Percentiles rank a stretch among this genome's conserved stretches.
These are phyloP conservation scores for Primulina eburnea DNA, from an alignment of 257 asterid species.

Conservation along the genomic window DNA sequence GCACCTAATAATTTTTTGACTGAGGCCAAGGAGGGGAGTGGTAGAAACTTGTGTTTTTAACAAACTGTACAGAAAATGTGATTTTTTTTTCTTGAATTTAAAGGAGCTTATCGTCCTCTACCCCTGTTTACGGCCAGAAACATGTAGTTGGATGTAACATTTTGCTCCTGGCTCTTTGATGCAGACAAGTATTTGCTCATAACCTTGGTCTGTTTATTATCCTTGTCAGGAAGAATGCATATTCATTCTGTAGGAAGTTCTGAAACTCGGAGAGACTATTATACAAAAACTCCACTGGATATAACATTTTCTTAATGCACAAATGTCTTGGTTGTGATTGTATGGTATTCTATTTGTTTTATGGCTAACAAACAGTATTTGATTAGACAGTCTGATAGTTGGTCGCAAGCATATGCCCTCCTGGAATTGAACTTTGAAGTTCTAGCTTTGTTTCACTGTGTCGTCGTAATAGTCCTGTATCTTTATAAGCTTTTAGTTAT, in stretches of 20 bases:
- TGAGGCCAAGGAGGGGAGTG: not conserved
- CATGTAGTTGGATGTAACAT: not conserved
- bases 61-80: not conserved
- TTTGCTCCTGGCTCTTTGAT: not conserved
- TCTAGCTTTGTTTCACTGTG: no score
- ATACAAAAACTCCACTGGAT: not conserved
- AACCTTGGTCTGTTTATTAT: not conserved
- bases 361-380: not conserved
- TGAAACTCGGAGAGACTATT: not conserved
- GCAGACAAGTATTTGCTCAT: not conserved
- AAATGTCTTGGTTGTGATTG: not conserved
- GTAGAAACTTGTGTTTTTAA: not conserved
- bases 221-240: not conserved
- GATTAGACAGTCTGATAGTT: not conserved
- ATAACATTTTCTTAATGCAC: no score
- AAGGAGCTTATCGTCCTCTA: not conserved
- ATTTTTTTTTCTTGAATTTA: not conserved
- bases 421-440: no score
- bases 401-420: no score
- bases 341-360: not conserved
- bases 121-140: not conserved
- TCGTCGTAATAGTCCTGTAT: no score
- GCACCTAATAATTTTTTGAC: no score
- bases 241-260: conserved; percentile 8
- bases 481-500: no score